These are phyloP conservation scores for Parastagonospora nodorum DNA, from an alignment of 2,329 filamentous ascomycete species.

Conservation along the genomic window DNA sequence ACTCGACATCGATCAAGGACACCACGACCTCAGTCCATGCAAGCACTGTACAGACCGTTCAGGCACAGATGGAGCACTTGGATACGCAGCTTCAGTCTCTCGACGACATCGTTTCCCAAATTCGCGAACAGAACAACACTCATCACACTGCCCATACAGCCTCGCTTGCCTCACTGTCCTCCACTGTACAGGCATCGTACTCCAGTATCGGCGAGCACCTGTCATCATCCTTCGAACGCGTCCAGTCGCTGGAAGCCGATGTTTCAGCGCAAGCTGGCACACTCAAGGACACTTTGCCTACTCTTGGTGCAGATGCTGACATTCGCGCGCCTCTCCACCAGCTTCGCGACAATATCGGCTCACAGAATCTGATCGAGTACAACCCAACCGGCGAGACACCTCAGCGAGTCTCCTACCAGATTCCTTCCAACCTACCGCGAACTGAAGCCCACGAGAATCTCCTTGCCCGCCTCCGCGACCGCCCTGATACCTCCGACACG, in stretches of 20 bases:
- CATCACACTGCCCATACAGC: conserved; percentile 73
- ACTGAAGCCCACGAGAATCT: conserved; percentile 68
- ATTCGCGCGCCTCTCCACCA: conserved; percentile 72
- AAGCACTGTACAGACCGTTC: conserved; percentile 87
- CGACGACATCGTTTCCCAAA: conserved; percentile 86
- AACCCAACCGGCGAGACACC: conserved; percentile 84
- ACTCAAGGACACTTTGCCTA: conserved; percentile 65
- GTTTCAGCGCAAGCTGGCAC: conserved; percentile 65
- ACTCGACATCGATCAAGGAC: conserved; percentile 81
- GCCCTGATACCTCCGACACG: conserved; percentile 34
- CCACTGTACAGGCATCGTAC: conserved; percentile 74
- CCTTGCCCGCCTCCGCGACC: conserved; percentile 54
- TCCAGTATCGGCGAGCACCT: conserved; percentile 72
- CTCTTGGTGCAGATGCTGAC: conserved; percentile 59
- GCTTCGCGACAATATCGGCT: conserved; percentile 71
- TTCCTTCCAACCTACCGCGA: conserved; percentile 76
- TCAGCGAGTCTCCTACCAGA: conserved; percentile 79
- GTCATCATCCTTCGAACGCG: conserved; percentile 68
- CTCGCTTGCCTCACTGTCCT: conserved; percentile 70
- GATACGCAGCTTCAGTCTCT: conserved; percentile 86
- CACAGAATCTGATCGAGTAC: conserved; percentile 76
- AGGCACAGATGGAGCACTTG: conserved; percentile 85
- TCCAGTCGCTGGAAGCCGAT: conserved; percentile 70
- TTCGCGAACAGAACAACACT: conserved; percentile 76
- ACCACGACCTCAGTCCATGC: conserved; percentile 87